Base-by-base conservation (phyloP, 23 red algal genomes). In the Chondrus crispus region DNA sequence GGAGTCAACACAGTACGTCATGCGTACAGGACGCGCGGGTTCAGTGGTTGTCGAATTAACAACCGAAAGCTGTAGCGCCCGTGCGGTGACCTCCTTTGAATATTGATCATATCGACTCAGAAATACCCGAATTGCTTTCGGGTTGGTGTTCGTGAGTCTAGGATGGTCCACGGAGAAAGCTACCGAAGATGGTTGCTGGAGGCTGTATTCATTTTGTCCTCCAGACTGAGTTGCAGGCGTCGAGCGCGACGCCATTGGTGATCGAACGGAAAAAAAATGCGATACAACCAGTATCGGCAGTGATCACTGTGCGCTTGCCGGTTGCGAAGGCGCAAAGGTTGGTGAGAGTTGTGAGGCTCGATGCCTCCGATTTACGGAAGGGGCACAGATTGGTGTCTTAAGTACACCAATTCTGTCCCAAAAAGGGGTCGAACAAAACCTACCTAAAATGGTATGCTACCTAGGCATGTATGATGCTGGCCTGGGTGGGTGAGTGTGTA, bases 1-100 rank as follows among this genome's bases (percentile, higher is more conserved):
- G 29, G 78, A 13, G 29, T 83, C 78, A n/a, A 83, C 78, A 38
- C 19, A 83, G 52, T 60, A 58, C 1, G 55, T 83, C n/a, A 63
- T 33, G 52, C 40, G 26, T 19, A 83, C 46, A 52, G 78, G 41
- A 0, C 10, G 50, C 24, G 57, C 51, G 11, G 53, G 78, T 38
- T 83, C 78, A 11, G 51, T 2, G 26, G 78, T 62, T 40, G 78
- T 52, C 24, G 28, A 35, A 29, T 13, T 45, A 16, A 24, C 50
- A 62, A 52, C 40, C 38, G 44, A 39, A 7, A 77, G 71, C 24
- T 83, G 78, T n/a, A 39, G 28, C 30, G 46, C 51, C 29, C 46
- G 2, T 24, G 0, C 78, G 32, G 32, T 45, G 41, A 68, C 1
- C 52, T 83, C 78, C n/a, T 83, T 54, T 0, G 57, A 11, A 11